phyloP scores from a whole-genome alignment of 352 stramenopile genomes.

The Pythium phragmitis region DNA sequence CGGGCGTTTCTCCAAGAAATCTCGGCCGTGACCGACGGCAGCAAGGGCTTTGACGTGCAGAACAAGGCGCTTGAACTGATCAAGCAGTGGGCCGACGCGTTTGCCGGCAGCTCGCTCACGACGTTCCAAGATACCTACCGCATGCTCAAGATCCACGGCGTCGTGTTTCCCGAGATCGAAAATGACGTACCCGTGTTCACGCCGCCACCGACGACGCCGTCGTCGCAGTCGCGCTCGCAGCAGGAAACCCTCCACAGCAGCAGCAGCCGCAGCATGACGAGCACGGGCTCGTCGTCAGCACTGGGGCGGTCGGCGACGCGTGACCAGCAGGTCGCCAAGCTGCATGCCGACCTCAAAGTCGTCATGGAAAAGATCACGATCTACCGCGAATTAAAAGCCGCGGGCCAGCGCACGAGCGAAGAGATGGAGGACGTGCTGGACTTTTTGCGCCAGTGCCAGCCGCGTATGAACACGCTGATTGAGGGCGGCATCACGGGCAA shows the following conservation, averaged over 20 bases:
- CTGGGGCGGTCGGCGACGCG: constrained; percentile 30
- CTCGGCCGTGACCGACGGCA: constrained; percentile 62
- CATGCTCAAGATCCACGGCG: constrained; percentile 74
- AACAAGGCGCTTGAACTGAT: constrained; percentile 74
- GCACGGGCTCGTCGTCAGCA: neutral
- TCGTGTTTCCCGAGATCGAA: constrained; percentile 64
- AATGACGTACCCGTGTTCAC: constrained; percentile 76
- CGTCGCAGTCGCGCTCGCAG: constrained; percentile 21
- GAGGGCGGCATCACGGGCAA: constrained; percentile 84
- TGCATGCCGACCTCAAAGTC: constrained; percentile 62
- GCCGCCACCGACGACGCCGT: constrained; percentile 40
- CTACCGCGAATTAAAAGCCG: constrained; percentile 41
- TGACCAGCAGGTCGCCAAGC: constrained; percentile 70
- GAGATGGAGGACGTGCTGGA: constrained; percentile 71
- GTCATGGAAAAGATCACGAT: constrained; percentile 71
- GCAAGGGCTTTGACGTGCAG: constrained; percentile 70
- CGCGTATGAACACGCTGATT: constrained; percentile 87
- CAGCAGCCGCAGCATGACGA: constrained; percentile 23
- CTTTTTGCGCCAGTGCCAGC: constrained; percentile 82
- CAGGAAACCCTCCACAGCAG: constrained; percentile 7
- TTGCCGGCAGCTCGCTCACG: constrained; percentile 41
- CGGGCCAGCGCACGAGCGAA: constrained; percentile 31
- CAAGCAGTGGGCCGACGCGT: constrained; percentile 80
- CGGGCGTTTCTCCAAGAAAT: constrained; percentile 70
- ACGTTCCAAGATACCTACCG: constrained; percentile 77